A percentile compares a stretch with the other conserved stretches of the same genome.
Conservation (phyloP, 2,329 filamentous ascomycete genomes). For the Xylariales sp. region DNA sequence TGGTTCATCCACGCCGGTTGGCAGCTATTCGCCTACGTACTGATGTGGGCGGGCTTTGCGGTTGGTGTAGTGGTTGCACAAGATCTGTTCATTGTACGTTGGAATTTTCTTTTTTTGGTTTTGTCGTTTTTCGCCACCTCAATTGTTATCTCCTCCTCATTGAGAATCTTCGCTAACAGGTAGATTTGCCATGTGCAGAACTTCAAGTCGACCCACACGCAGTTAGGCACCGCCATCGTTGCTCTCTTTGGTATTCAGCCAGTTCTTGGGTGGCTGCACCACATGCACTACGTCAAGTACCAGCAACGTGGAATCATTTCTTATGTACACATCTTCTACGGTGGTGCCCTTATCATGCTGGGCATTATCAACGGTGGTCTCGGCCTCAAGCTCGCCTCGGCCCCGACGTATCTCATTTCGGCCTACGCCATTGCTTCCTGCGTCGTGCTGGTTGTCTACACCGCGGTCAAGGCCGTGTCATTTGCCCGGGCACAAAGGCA, state of each 20-base stretch:
- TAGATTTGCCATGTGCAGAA: no score
- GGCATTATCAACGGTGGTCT: conserved; percentile 62
- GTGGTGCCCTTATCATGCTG: conserved; percentile 51
- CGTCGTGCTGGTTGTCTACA: conserved; percentile 42
- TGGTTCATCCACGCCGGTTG: conserved; percentile 54
- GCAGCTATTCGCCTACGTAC: conserved; percentile 49
- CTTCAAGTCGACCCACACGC: conserved; percentile 48
- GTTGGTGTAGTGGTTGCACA: conserved; percentile 47
- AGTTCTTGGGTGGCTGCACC: conserved; percentile 53
- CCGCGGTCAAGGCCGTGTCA: conserved; percentile 30
- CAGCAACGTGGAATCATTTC: conserved; percentile 46
- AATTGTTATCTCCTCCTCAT: conserved; percentile 9
- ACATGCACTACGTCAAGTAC: conserved; percentile 45
- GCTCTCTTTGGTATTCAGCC: conserved; percentile 54
- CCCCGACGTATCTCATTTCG: conserved; percentile 36
- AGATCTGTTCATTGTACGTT: conserved; percentile 20
- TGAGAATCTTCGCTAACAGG: no score
- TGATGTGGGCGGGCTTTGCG: conserved; percentile 54
- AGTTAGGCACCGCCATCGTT: conserved; percentile 51
- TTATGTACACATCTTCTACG: conserved; percentile 59
- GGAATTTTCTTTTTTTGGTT: no score
- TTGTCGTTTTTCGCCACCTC: no score
- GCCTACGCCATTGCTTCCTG: conserved; percentile 53
- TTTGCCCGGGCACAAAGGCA: no score
- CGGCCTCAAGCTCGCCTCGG: conserved; percentile 47